Evolutionary conservation across 2,329 filamentous ascomycete species (phyloP), one percentile per base, ranked within the genome.

Genomic region (Cyclaneusma minus): DNA sequence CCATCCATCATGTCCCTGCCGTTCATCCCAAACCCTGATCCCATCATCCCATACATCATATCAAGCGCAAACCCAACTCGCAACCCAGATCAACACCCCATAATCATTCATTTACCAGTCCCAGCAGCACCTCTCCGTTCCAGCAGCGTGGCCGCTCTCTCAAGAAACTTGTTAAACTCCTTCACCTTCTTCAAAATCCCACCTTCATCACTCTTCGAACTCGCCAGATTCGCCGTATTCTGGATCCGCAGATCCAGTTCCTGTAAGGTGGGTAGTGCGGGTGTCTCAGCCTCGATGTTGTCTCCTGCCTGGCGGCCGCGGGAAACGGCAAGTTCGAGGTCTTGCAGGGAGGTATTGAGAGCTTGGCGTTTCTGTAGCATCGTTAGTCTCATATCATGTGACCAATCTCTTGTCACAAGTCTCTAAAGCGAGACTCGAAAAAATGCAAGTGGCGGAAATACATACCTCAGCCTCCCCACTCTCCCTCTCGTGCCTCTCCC

Each of bases 141-240:
- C 22, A 77, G 49, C 16, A 60, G 64, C 16, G 55, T 46, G 3
- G 68, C 69, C 5, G 67, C 58, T 13, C 71, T 58, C 43, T 76
- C 71, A 25, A 77, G 49, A 35, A 76, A 70, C 16, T 58, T 58
- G 35, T 76, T 77, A 39, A 76, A 76, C 24, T 68, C 61, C 32
- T 51, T 60, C 29, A 76, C 59, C 41, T 68, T 62, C 31, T 54
- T 57, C 35, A 76, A 49, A 4, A 62, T 48, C 3, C 66, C 66
- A 13, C 66, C 66, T 1, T 55, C 52, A 6, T 54, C 51, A 27
- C 60, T 56, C 12, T 49, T 48, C 20, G 52, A 59, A 38, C 62
- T 65, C 2, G 62, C 62, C 39, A 69, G 58, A 19, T 62, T 57
- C 1, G 63, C 54, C 4, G 75, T 50, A 14, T 56, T 55, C n/a